These are phyloP conservation scores for Trichomonas tenax DNA, from an alignment of 208 protist genomes.

Conservation along the genomic window DNA sequence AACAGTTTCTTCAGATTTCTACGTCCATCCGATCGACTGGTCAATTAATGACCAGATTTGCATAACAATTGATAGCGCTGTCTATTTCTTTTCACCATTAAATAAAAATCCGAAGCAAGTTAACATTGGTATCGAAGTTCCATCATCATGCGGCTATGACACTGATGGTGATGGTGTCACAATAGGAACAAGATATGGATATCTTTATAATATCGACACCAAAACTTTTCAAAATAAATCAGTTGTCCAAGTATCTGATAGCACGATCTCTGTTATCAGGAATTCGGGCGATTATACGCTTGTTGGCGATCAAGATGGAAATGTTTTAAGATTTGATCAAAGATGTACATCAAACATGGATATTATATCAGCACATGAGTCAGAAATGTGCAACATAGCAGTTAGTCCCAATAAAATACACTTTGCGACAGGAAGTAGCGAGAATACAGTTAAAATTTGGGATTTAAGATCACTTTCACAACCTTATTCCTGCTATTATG, in stretches of 20 bases:
- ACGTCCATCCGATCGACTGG: background rate
- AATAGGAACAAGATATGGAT: background rate
- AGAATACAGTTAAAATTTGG: constrained; percentile 12
- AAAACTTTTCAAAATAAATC: background rate
- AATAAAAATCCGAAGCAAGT: background rate
- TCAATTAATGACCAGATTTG: background rate
- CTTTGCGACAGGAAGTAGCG: background rate
- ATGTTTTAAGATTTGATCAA: background rate
- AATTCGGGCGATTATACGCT: background rate
- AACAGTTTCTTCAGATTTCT: background rate
- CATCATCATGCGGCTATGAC: background rate
- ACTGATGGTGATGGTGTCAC: background rate
- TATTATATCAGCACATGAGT: background rate
- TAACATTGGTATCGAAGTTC: background rate
- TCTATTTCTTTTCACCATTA: background rate
- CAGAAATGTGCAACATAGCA: background rate
- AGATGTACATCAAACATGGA: background rate
- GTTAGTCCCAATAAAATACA: background rate
- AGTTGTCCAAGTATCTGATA: background rate
- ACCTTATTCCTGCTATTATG: background rate
- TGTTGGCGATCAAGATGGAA: background rate
- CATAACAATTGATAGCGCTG: background rate
- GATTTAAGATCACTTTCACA: background rate
- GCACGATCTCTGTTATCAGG: background rate
- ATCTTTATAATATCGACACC: background rate